These are phyloP conservation scores for Kuraishia hungarica DNA, from an alignment of 805 yeast species.

Conservation along the genomic window DNA sequence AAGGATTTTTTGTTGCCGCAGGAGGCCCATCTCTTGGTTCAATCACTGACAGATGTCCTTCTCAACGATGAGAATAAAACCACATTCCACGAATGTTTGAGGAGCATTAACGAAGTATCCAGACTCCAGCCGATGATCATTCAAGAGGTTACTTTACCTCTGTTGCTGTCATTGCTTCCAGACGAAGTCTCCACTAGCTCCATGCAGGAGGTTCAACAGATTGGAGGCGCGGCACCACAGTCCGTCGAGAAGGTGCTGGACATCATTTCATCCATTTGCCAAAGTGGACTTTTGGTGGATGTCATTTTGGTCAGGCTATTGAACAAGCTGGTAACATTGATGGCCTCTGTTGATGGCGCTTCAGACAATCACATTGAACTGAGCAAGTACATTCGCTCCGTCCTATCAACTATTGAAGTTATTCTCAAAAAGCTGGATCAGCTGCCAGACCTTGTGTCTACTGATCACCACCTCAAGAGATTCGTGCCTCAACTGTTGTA, in stretches of 20 bases:
- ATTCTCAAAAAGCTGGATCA: constrained; percentile 10
- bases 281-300: constrained; percentile 34
- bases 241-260: constrained; percentile 25
- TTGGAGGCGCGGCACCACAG: constrained; percentile 4
- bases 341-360: constrained; percentile 6
- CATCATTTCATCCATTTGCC: constrained; percentile 27
- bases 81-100: constrained; percentile 43
- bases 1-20: constrained; percentile 36
- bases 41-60: constrained; percentile 55
- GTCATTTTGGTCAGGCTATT: constrained; percentile 33
- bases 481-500: constrained; percentile 32
- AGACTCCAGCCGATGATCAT: constrained; percentile 29
- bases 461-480: constrained; percentile 28
- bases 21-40: constrained; percentile 57
- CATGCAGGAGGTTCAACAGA: constrained; percentile 20
- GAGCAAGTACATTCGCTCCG: constrained; percentile 13
- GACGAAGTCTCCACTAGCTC: constrained; percentile 11
- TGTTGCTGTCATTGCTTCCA: constrained; percentile 41
- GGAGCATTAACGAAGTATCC: constrained; percentile 44
- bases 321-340: constrained; percentile 22
- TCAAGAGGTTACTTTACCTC: constrained; percentile 43
- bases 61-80: constrained; percentile 41
- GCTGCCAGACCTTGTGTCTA: constrained; percentile 4
- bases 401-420: constrained; percentile 14
- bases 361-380: too few relatives aligned